Percentiles rank a stretch among this genome's conserved stretches.
Evolutionary conservation across 345 rosid species (phyloP).

Genomic region (Citrus cavaleriei): DNA sequence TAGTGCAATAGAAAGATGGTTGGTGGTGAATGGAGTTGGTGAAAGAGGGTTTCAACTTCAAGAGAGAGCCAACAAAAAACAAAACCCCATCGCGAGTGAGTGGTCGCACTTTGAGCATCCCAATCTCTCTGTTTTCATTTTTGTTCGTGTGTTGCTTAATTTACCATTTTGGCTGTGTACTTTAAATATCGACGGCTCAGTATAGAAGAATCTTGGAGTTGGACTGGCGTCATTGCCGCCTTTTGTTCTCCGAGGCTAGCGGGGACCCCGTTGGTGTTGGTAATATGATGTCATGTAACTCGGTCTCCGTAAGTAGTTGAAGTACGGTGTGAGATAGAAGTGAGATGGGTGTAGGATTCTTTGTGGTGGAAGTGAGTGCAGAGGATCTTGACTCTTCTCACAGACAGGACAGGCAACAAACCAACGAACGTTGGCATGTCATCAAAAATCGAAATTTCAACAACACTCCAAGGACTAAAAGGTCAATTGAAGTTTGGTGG

Average conservation of each 20-base stretch:
- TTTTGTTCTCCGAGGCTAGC: neutral
- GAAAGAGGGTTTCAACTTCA: conserved; percentile 44
- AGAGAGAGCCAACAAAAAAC: conserved; percentile 30
- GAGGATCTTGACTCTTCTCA: neutral
- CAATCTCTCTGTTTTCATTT: conserved; percentile 12
- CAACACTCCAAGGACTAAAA: too few relatives aligned
- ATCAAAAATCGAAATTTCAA: too few relatives aligned
- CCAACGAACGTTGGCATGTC: too few relatives aligned
- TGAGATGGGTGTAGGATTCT: neutral
- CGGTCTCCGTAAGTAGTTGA: neutral
- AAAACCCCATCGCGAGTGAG: conserved; percentile 69
- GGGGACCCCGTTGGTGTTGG: neutral
- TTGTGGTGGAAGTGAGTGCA: neutral
- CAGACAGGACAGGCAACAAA: conserved; percentile 5
- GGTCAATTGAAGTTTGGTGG: too few relatives aligned
- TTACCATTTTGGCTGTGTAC: neutral
- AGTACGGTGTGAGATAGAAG: neutral
- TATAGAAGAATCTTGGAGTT: neutral
- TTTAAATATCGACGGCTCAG: conserved; percentile 3
- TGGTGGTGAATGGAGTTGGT: conserved; percentile 44
- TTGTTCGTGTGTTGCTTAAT: neutral
- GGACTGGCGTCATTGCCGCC: neutral
- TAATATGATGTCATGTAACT: too few relatives aligned
- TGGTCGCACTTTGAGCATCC: conserved; percentile 36
- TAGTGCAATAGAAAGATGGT: conserved; percentile 15